Base-by-base conservation (phyloP, 257 asterid genomes). In the Cruciata laevipes region DNA sequence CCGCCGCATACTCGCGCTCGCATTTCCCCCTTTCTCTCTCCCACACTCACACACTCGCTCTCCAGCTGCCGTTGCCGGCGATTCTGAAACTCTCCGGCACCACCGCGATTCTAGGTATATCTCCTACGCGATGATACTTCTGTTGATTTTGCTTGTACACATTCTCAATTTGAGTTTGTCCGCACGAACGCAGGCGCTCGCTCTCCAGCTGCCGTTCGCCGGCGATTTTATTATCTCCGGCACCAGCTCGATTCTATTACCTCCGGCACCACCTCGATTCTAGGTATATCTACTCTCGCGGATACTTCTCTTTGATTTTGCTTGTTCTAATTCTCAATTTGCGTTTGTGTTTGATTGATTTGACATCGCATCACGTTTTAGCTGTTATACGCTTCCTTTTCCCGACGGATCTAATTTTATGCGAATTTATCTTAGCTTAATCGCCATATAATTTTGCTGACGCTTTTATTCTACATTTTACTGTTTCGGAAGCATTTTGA, bases 1-100 rank as follows among this genome's bases (percentile, higher is more conserved):
- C 66, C 61, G 66, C 70, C 42, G 44, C 25, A 69, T 7, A 12
- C 66, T 44, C 60, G 33, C 38, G 24, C 59, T 7, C 42, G 6
- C 69, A 30, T 37, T 25, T 40, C 16, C 31, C 33, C 16, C 40
- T 1, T 7, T 42, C 66, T 30, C 70, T 4, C 55, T 16, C 70
- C 7, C 16, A 10, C 51, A 42, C 5, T 13, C 30, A 27, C 30
- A 5, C 56, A 64, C 68, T 23, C 44, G 24, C 44, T 17, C 55
- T 17, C 44, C 60, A 18, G 20, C 59, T 31, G 51, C 35, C 62
- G 47, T 31, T 62, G 62, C 21, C 31, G 51, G 70, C 20, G 35
- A 7, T 21, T 8, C 68, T 70, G 10, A n/a, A 31, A 12, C 65
- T 55, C 30, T 1, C 30, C 30, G 30, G 30, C 30, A 27, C 18